Base-by-base conservation (phyloP, 768 basidiomycete species). In the Baorangia bicolor region DNA sequence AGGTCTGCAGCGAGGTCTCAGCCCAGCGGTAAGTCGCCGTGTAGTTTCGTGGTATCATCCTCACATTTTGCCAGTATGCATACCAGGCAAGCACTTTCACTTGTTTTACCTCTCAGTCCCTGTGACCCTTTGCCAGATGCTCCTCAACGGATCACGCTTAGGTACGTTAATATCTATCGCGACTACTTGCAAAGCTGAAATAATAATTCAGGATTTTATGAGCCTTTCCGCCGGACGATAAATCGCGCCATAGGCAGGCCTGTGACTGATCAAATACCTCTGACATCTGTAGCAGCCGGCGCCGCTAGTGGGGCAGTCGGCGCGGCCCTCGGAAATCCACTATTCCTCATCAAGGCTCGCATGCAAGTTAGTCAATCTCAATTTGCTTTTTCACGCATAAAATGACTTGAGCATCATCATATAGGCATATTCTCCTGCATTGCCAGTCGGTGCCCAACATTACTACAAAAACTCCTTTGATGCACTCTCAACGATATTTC, bases 371-470 rank as follows among this genome's bases (percentile, higher is more conserved):
- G 62, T 48, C 10, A 16, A 41, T 13, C 43, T 23, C 9, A 1
- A 21, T 18, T 14, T 1, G n/a, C 3, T 20, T 39, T 42, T 48
- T 31, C 39, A 18, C n/a, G 23, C 47, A 3, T 21, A 55, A 44
- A n/a, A 25, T 37, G 41, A 34, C 34, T 56, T 56, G 40, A 59
- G 42, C 21, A 27, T 44, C n/a, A 13, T 27, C 35, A 20, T 37
- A 10, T 51, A 91, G 88, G 97, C 97, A 28, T 99, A 94, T 74
- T 98, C 95, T 1, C 94, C 96, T 8, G 84, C 87, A 38, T 79
- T 98, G 12, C 96, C 97, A 9, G 92, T 99, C 50, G 97, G 97
- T 55, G 81, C 94, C 10, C 97, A 99, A 66, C 96, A 94, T 70
- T 69, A 92, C 64, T 99, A 99, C 76, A 91, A 87, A 63, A 88